Evolutionary conservation across 805 yeast genomes (phyloP), one percentile per base, ranked within the genome.

Genomic region (Metschnikowia noctiluminum): DNA sequence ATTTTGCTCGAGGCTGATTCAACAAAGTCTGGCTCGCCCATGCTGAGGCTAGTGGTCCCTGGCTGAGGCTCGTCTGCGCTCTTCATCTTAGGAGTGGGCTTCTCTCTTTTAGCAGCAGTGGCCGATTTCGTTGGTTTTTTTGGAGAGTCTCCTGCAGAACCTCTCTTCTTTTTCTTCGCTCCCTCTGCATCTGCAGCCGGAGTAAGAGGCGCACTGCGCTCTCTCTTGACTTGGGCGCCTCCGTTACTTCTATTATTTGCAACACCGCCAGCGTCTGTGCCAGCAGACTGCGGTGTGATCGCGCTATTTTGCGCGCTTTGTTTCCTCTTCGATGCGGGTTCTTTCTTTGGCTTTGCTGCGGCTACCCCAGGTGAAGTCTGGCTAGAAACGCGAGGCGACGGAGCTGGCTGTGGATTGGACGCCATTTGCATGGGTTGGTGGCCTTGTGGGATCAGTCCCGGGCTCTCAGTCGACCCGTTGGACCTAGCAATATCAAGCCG

Each of bases 401-500:
- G 60, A 1, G 62, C 60, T 1, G 76, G 62, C 6, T 55, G 54
- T 35, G 13, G 49, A 36, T 48, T 55, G 9, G 41, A 39, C 27
- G 15, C 37, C 46, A 35, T 46, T 15, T 46, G 60, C 39, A 14
- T 32, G 15, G 43, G 43, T 16, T 52, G 63, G 38, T 54, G 61
- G 16, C 36, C 41, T 28, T 46, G 58, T 13, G 46, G 41, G 41
- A 46, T 44, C 14, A 40, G 28, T 21, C 14, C 46, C 6, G 48
- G 39, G 41, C 48, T 46, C 10, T 52, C 55, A 37, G 36, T 44
- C 14, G 30, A 45, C 6, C 57, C 59, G 52, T 56, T 71, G 52
- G 65, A 69, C 35, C 81, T 64, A 6, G 78, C 81, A 45, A 74
- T 77, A 56, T 79, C 83, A 43, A 86, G 69, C 46, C 87, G 75